A percentile compares a stretch with the other conserved stretches of the same genome.
Conservation (phyloP, 331 rosid species). For the Acacia pycnantha region DNA sequence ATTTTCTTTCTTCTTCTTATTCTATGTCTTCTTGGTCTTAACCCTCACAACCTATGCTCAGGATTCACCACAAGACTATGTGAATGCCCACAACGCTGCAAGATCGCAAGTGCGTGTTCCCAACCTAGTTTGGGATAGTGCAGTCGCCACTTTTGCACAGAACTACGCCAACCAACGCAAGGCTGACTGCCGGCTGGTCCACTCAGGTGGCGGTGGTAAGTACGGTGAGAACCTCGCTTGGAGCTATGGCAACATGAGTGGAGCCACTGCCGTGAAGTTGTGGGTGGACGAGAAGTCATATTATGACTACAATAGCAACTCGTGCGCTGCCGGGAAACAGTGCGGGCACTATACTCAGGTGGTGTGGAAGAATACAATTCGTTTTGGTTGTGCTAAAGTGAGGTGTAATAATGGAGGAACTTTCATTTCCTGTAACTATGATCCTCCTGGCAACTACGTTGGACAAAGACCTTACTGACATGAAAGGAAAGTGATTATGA, state of each 20-base stretch:
- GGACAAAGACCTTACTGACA: slow-evolving; percentile 39
- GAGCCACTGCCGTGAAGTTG: slow-evolving; percentile 7
- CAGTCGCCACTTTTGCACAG: neutral
- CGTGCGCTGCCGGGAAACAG: neutral
- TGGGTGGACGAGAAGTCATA: neutral
- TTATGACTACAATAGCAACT: neutral
- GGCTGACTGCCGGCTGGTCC: slow-evolving; percentile 8
- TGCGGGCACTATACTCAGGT: neutral
- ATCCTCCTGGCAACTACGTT: slow-evolving; percentile 43
- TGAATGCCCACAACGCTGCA: neutral
- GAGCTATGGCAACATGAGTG: neutral
- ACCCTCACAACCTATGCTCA: neutral
- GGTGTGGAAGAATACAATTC: neutral
- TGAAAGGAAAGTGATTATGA: neutral
- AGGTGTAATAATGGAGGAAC: slow-evolving; percentile 51
- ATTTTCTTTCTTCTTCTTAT: neutral
- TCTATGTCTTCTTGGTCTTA: too few relatives aligned
- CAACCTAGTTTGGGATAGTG: neutral
- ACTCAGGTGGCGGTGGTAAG: neutral
- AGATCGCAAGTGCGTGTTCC: slow-evolving; percentile 12
- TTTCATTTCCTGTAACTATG: slow-evolving; percentile 52
- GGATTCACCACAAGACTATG: slow-evolving; percentile 1
- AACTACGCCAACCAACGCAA: slow-evolving; percentile 1
- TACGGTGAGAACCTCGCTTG: slow-evolving; percentile 8
- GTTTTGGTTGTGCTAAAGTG: slow-evolving; percentile 59